A percentile compares a stretch with the other conserved stretches of the same genome.
Evolutionary conservation across 768 basidiomycete species (phyloP).

Genomic region (Pleurotus platypus): DNA sequence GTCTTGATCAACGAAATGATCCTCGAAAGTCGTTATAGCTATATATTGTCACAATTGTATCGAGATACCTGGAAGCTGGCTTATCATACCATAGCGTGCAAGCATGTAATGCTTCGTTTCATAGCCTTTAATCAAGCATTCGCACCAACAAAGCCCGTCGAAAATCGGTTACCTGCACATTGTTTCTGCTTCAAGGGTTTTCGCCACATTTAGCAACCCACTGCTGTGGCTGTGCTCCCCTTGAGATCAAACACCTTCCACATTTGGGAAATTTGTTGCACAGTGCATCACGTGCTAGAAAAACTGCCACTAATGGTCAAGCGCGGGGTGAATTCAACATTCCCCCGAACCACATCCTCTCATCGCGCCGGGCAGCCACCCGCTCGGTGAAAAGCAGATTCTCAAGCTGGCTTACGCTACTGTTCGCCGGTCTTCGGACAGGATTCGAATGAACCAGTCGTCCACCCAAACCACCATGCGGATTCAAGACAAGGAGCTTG

Average conservation of each 20-base stretch:
- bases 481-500: constrained; percentile 4
- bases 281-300: not conserved
- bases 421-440: too few relatives aligned
- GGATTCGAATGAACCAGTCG: too few relatives aligned
- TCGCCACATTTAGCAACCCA: too few relatives aligned
- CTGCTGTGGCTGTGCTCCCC: not conserved
- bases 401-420: too few relatives aligned
- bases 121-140: not conserved
- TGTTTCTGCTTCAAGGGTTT: too few relatives aligned
- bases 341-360: too few relatives aligned
- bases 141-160: not conserved
- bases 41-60: not conserved
- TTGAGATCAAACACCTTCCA: not conserved
- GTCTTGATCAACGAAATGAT: constrained; percentile 3
- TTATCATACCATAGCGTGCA: not conserved
- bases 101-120: too few relatives aligned
- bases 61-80: not conserved
- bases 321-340: not conserved
- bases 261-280: constrained; percentile 1
- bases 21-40: not conserved
- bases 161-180: too few relatives aligned
- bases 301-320: not conserved
- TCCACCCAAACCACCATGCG: not conserved
- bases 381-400: too few relatives aligned
- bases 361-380: too few relatives aligned